phyloP scores from a whole-genome alignment of 1,284 basidiomycete genomes.

The Apiotrichum domesticum region DNA sequence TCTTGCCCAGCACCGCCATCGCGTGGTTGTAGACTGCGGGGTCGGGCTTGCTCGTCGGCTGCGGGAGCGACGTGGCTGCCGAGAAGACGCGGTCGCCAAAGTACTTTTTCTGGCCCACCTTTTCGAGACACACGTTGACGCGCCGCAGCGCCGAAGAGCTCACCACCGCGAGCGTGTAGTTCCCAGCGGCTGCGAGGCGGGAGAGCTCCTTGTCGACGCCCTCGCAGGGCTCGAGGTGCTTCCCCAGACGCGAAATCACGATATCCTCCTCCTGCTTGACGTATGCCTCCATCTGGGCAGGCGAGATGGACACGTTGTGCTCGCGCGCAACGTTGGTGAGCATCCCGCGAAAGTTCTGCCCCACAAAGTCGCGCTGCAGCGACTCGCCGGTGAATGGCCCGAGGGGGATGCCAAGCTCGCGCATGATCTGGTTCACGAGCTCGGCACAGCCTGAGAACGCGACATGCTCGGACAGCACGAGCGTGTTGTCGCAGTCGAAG shows the following conservation, averaged over 20 bases:
- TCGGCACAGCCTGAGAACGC: slow-evolving; percentile 25
- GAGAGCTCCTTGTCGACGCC: slow-evolving; percentile 15
- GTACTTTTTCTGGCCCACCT: slow-evolving; percentile 14
- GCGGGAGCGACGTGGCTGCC: slow-evolving; percentile 16
- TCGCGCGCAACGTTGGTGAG: slow-evolving; percentile 15
- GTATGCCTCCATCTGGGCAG: slow-evolving; percentile 17
- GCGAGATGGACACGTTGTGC: slow-evolving; percentile 13
- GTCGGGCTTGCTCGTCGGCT: slow-evolving; percentile 27
- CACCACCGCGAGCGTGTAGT: slow-evolving; percentile 21
- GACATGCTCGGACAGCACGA: slow-evolving; percentile 26
- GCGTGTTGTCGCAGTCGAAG: slow-evolving; percentile 32
- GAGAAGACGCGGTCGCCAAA: slow-evolving; percentile 22
- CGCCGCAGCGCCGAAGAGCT: slow-evolving; percentile 19
- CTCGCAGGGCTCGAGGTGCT: slow-evolving; percentile 12
- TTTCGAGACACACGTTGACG: slow-evolving; percentile 20
- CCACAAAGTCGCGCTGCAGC: slow-evolving; percentile 23
- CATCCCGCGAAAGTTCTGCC: slow-evolving; percentile 27
- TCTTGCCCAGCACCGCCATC: slow-evolving; percentile 11
- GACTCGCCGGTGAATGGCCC: slow-evolving; percentile 14
- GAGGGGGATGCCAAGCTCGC: background rate
- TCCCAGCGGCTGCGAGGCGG: slow-evolving; percentile 1
- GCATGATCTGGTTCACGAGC: slow-evolving; percentile 19
- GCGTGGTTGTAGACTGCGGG: slow-evolving; percentile 26
- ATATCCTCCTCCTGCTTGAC: slow-evolving; percentile 19
- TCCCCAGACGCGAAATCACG: slow-evolving; percentile 13